Evolutionary conservation across 139 green algal species (phyloP).

Genomic region (Diplosphaera chodatii): DNA sequence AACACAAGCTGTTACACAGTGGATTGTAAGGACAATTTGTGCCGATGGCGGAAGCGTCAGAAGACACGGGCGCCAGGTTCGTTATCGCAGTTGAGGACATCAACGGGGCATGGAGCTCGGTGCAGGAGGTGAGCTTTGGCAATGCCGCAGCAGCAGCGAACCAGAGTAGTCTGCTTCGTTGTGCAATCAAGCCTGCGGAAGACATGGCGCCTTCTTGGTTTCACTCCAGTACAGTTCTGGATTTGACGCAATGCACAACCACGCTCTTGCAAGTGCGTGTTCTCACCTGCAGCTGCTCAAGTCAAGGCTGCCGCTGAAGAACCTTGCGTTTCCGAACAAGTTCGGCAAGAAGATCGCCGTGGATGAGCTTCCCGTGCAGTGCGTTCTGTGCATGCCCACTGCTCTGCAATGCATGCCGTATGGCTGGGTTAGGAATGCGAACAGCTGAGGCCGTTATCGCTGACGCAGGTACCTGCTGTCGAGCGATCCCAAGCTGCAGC

Average conservation of each 20-base stretch:
- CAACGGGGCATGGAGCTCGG: slow-evolving; percentile 34
- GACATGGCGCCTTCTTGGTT: neutral
- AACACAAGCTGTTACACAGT: too few relatives aligned
- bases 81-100: slow-evolving; percentile 50
- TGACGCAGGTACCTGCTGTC: slow-evolving; percentile 60
- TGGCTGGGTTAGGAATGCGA: too few relatives aligned
- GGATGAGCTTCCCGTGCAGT: slow-evolving; percentile 53
- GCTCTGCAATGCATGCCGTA: too few relatives aligned
- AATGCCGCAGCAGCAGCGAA: too few relatives aligned
- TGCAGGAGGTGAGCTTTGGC: slow-evolving; percentile 34
- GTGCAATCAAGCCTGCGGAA: neutral
- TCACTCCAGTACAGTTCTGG: neutral
- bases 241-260: neutral
- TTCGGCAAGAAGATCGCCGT: slow-evolving; percentile 41
- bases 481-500: slow-evolving; percentile 40
- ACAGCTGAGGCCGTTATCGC: too few relatives aligned
- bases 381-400: neutral
- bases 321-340: slow-evolving; percentile 65
- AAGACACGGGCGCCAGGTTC: slow-evolving; percentile 25
- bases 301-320: slow-evolving; percentile 39
- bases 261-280: too few relatives aligned
- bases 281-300: slow-evolving; percentile 50
- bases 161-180: too few relatives aligned
- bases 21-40: too few relatives aligned
- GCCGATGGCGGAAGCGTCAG: neutral